Evolutionary conservation across 2,329 filamentous ascomycete species (phyloP).

Genomic region (Colletotrichum navitas): DNA sequence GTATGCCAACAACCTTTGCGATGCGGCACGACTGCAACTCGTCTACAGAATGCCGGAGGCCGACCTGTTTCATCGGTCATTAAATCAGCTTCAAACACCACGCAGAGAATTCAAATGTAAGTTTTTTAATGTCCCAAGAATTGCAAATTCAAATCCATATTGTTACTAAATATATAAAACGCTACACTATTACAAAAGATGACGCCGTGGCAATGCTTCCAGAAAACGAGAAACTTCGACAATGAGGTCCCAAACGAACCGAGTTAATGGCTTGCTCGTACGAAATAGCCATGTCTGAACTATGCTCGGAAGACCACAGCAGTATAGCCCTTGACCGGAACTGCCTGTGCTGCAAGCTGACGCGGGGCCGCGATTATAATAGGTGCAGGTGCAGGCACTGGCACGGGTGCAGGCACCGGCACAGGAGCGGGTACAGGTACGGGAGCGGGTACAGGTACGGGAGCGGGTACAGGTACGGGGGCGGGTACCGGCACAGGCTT

Average conservation of each 20-base stretch:
- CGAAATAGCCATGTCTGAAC: neutral
- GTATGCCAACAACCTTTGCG: too few species aligned
- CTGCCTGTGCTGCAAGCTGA: neutral
- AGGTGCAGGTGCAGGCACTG: neutral
- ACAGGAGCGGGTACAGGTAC: too few species aligned
- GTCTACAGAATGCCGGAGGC: too few species aligned
- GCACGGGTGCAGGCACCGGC: too few species aligned
- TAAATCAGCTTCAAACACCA: neutral
- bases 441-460: too few species aligned
- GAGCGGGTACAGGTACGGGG: too few species aligned
- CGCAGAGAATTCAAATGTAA: too few species aligned
- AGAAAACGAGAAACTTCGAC: neutral
- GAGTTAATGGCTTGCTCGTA: neutral
- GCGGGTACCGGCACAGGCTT: too few species aligned
- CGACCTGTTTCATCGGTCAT: neutral
- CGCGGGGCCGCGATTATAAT: neutral
- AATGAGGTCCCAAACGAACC: neutral
- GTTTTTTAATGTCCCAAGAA: neutral
- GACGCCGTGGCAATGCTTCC: neutral
- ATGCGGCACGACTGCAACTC: neutral
- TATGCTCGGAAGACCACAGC: neutral
- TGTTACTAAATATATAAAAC: neutral
- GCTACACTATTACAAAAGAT: neutral
- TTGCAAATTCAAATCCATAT: neutral
- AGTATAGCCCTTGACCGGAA: neutral